These are phyloP conservation scores for Coemansia sp. DNA, from an alignment of 192 early-diverging fungal species.

Conservation along the genomic window DNA sequence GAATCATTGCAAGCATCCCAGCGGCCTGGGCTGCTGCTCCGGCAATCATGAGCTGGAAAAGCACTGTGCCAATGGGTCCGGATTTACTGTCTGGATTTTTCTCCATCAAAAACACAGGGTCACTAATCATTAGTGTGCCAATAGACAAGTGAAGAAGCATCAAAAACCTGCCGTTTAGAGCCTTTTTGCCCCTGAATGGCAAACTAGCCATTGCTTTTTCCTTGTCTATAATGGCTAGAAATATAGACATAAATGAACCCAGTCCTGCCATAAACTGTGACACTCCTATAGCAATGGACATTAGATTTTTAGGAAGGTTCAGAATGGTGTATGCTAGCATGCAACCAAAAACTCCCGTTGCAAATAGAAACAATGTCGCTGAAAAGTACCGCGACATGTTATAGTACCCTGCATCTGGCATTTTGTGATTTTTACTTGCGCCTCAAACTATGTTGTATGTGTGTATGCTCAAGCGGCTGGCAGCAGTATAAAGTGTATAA, in stretches of 20 bases:
- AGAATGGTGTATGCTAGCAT: conserved; percentile 3
- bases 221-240: background rate
- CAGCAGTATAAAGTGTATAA: background rate
- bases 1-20: background rate
- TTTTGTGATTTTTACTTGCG: background rate
- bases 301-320: conserved; percentile 2
- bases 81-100: background rate
- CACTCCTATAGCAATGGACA: conserved; percentile 1
- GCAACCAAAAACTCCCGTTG: background rate
- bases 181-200: background rate
- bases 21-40: conserved; percentile 9
- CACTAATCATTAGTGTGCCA: conserved; percentile 16
- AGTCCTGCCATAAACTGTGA: background rate
- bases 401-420: background rate
- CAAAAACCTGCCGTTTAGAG: background rate
- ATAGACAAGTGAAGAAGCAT: conserved; percentile 5
- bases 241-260: background rate
- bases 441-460: background rate
- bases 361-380: background rate
- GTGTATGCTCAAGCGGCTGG: background rate
- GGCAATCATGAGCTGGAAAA: conserved; percentile 14
- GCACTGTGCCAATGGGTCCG: background rate
- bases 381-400: background rate
- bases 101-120: conserved; percentile 14
- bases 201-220: background rate